A percentile compares a stretch with the other conserved stretches of the same genome.
phyloP scores from a whole-genome alignment of 176 grass and related monocot species.

The Eleusine indica region DNA sequence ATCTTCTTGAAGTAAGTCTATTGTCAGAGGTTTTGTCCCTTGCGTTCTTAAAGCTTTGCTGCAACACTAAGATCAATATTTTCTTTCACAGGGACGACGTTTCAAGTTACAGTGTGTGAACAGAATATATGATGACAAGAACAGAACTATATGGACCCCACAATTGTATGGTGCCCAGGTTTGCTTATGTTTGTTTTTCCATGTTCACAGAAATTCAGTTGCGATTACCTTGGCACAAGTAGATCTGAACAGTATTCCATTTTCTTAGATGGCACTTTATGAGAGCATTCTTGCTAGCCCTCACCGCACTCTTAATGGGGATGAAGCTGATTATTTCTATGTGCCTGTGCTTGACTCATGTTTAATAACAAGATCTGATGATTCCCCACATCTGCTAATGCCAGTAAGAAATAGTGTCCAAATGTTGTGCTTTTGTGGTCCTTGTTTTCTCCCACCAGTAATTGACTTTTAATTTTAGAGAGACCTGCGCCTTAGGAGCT shows the following conservation, averaged over 20 bases:
- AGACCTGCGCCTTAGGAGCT: constrained; percentile 56
- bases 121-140: constrained; percentile 79
- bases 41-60: constrained; percentile 27
- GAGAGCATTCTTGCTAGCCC: constrained; percentile 96
- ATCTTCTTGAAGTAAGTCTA: constrained; percentile 90
- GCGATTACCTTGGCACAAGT: constrained; percentile 17
- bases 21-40: constrained; percentile 17
- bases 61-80: constrained; percentile 33
- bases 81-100: constrained; percentile 69
- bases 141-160: constrained; percentile 80
- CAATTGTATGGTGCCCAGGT: constrained; percentile 97
- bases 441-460: constrained; percentile 23
- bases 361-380: constrained; percentile 86
- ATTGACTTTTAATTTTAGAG: constrained; percentile 50
- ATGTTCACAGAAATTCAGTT: constrained; percentile 17
- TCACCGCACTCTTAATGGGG: constrained; percentile 88
- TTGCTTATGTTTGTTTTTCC: constrained; percentile 32
- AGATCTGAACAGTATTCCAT: constrained; percentile 37
- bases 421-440: constrained; percentile 20
- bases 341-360: constrained; percentile 93
- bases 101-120: constrained; percentile 92
- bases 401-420: constrained; percentile 53
- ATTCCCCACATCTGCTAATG: constrained; percentile 72
- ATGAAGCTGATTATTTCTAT: constrained; percentile 99
- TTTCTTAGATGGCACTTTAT: constrained; percentile 82